Evolutionary conservation across 192 early-diverging fungal genomes (phyloP), one percentile per base, ranked within the genome.

Genomic region (Backusella parvicylindrica): DNA sequence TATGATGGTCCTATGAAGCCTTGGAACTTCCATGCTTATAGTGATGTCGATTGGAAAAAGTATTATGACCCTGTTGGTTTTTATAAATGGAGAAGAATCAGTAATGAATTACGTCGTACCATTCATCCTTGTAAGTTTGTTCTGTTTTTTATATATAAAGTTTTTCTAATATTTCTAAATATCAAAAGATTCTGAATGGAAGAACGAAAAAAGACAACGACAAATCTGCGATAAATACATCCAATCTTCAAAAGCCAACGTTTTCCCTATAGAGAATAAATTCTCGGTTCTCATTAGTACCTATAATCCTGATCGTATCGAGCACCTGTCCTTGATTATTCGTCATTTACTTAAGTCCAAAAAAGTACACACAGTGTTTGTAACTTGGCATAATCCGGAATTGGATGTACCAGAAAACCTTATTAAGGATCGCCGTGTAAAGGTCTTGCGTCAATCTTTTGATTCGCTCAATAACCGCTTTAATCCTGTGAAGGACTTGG

Each of bases 341-440:
- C 49, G 50, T 12, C 78, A 80, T 50, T 66, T 75, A 31, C 33
- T 73, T 6, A 35, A 43, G 41, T 80, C 78, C 0, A 8, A 66
- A 18, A 53, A 66, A 5, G 70, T 80, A 1, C 68, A 80, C 36
- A 68, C 74, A 6, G 72, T 83, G 4, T 80, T 71, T 70, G 35
- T 83, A 38, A 83, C 81, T 9, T 83, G 81, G 81, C 81, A 83
- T 64, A 81, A 83, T 69, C 81, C 81, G 8, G 72, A 64, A 49
- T 49, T 73, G 47, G 63, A 75, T 30, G 69, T 79, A 33, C 71
- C 65, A 70, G 35, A 71, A 3, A 30, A 37, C 15, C 75, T 83
- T 30, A 18, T 33, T 13, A 50, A 75, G 16, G 31, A 64, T 41
- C 56, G 36, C 6, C 74, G 68, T 2, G 70, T 80, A 2, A 38